phyloP scores from a whole-genome alignment of 495 filamentous ascomycete species.

The Astrothelium macrocarpum region DNA sequence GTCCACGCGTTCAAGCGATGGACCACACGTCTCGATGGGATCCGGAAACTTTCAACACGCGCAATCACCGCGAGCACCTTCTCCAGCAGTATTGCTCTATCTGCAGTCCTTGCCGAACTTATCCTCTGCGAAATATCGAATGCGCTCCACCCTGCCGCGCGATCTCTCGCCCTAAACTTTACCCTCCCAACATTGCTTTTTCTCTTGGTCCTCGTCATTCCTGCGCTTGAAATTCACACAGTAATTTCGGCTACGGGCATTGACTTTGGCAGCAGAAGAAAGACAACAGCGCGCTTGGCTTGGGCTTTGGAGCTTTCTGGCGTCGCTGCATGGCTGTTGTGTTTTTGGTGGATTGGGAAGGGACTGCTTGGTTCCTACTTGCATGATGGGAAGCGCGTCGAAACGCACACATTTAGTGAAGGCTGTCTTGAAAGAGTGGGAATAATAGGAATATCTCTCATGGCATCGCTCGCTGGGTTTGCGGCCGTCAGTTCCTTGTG shows the following conservation, averaged over 20 bases:
- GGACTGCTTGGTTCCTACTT: conserved; percentile 47
- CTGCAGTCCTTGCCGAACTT: conserved; percentile 62
- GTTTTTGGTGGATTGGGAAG: conserved; percentile 67
- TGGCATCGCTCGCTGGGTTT: conserved; percentile 75
- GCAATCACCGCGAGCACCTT: conserved; percentile 52
- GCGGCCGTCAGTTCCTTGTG: conserved; percentile 70
- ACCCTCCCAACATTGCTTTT: conserved; percentile 56
- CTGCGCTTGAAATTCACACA: conserved; percentile 59
- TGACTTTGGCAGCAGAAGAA: conserved; percentile 43
- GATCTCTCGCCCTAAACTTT: conserved; percentile 51
- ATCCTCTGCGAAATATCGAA: conserved; percentile 75
- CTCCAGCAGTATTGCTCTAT: conserved; percentile 59
- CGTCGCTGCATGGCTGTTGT: conserved; percentile 52
- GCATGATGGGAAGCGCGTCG: conserved; percentile 18
- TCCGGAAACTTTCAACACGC: conserved; percentile 18
- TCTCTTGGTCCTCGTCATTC: conserved; percentile 57
- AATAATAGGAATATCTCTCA: conserved; percentile 69
- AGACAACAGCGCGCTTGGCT: conserved; percentile 39
- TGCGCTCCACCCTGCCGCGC: conserved; percentile 50
- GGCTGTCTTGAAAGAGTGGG: conserved; percentile 70
- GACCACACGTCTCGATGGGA: conserved; percentile 8
- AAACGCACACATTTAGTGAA: conserved; percentile 46
- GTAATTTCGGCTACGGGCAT: conserved; percentile 52
- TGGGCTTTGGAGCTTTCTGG: conserved; percentile 49
- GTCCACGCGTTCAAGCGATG: conserved; percentile 15